These are phyloP conservation scores for Chytriomyces sp. DNA, from an alignment of 192 early-diverging fungal species.

Conservation along the genomic window DNA sequence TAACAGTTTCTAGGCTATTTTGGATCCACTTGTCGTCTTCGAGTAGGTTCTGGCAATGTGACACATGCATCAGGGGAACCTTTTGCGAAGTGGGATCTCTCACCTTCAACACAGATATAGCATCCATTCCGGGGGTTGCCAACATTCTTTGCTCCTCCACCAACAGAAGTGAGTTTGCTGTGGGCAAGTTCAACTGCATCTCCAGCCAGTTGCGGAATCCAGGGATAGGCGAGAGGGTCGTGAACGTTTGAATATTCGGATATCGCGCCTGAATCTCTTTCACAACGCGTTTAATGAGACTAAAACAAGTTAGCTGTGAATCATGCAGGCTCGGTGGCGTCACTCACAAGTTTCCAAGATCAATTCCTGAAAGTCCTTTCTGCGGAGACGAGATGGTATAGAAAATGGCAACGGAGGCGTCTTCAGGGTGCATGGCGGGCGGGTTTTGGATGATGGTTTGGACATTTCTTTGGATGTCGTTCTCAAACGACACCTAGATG, in stretches of 20 bases:
- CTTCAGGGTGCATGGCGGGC: slow-evolving; percentile 40
- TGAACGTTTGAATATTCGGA: slow-evolving; percentile 76
- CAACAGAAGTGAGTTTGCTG: slow-evolving; percentile 18
- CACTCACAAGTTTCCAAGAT: slow-evolving; percentile 76
- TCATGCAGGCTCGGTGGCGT: not conserved
- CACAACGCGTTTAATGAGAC: slow-evolving; percentile 81
- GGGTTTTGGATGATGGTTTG: slow-evolving; percentile 48
- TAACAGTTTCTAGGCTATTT: slow-evolving; percentile 33
- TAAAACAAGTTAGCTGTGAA: not conserved
- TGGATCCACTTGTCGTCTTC: slow-evolving; percentile 45
- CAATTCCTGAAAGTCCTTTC: slow-evolving; percentile 82
- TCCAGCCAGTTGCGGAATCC: slow-evolving; percentile 82
- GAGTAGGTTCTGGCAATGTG: not conserved
- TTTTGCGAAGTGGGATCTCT: slow-evolving; percentile 22
- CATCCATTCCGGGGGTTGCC: slow-evolving; percentile 14
- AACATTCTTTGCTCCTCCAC: slow-evolving; percentile 21
- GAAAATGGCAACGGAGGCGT: slow-evolving; percentile 76
- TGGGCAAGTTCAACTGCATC: slow-evolving; percentile 31
- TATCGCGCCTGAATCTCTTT: slow-evolving; percentile 70
- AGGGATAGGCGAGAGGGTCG: slow-evolving; percentile 90
- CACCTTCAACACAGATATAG: too few relatives aligned
- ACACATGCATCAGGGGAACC: slow-evolving; percentile 27
- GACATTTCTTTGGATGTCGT: slow-evolving; percentile 65
- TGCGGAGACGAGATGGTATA: slow-evolving; percentile 91
- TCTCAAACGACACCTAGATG: slow-evolving; percentile 64